Evolutionary conservation across 768 basidiomycete species (phyloP), one percentile per base, ranked within the genome.

Genomic region (Phlebiopsis flavidoalba): DNA sequence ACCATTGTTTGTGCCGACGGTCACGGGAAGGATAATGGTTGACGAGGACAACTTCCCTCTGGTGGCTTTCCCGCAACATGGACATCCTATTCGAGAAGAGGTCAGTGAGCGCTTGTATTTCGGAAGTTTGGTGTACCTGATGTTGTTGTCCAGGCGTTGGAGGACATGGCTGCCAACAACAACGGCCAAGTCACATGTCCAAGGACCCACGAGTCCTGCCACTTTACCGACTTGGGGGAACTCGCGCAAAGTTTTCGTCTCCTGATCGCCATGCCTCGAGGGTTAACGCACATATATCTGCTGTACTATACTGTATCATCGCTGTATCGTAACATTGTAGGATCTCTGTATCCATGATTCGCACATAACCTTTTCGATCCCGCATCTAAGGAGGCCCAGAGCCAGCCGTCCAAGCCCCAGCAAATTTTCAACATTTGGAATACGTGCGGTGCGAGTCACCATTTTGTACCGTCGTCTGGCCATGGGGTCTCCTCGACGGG

Each of bases 1-100:
- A 96, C 93, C 0, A 92, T 99, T 58, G 95, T 98, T 15, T 98
- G n/a, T n/a, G 97, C 70, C 76, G 86, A 56, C 81, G n/a, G n/a
- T 98, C 68, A 93, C 84, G 63, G 95, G 96, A 24, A 87, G 88
- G 71, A 95, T 98, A 59, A 96, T 98, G 89, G n/a, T n/a, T n/a
- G 91, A 97, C 67, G 95, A 87, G 64, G 87, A 94, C 70, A 95
- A 95, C 67, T 87, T 89, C 80, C 93, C 95, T 0, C 83, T 97
- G 87, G n/a, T n/a, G n/a, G 89, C 86, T 12, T 92, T 97, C 66
- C 90, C 94, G 2, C 56, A 57, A 22, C 86, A 92, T 63, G 95
- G 96, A 17, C 81, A 88, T 67, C 98, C 43, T 98, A 98, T 72
- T 95, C 93, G n/a, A 78, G 84, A n/a, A 73, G 91, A 95, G 81